phyloP scores from a whole-genome alignment of 2,329 filamentous ascomycete species.

The Fusarium drepaniforme region DNA sequence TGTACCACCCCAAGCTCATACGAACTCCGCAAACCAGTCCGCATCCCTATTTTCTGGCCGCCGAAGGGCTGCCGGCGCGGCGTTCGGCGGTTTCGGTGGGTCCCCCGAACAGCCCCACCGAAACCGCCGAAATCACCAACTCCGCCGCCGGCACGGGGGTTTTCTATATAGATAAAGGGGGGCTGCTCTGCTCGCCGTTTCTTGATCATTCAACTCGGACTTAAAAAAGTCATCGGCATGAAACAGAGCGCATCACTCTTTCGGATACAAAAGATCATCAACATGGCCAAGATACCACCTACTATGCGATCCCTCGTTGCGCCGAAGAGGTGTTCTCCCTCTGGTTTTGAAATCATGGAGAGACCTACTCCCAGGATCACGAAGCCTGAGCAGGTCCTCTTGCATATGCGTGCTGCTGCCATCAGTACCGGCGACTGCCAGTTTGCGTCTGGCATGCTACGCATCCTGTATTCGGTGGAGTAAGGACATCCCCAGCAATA shows the following conservation, averaged over 20 bases:
- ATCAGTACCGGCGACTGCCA: slow-evolving; percentile 53
- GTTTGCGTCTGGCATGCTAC: slow-evolving; percentile 42
- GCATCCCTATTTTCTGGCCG: not conserved
- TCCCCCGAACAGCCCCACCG: slow-evolving; percentile 20
- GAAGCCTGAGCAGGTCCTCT: slow-evolving; percentile 57
- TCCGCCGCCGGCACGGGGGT: slow-evolving; percentile 18
- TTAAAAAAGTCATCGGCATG: not conserved
- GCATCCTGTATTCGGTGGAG: slow-evolving; percentile 43
- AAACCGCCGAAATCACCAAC: slow-evolving; percentile 35
- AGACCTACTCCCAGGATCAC: slow-evolving; percentile 59
- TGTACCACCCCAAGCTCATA: too few relatives aligned
- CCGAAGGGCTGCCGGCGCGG: slow-evolving; percentile 23
- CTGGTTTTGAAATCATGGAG: slow-evolving; percentile 54
- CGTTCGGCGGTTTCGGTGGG: slow-evolving; percentile 45
- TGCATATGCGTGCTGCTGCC: slow-evolving; percentile 53
- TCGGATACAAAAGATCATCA: not conserved
- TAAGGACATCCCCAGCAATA: slow-evolving; percentile 30
- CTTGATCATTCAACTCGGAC: too few relatives aligned
- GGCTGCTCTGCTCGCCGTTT: not conserved
- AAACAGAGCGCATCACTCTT: not conserved
- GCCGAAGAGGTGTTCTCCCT: slow-evolving; percentile 53
- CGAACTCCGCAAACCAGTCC: slow-evolving; percentile 13
- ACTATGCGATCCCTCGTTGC: slow-evolving; percentile 60
- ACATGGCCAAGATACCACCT: slow-evolving; percentile 48
- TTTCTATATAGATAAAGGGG: slow-evolving; percentile 31